Conservation (phyloP, 345 rosid genomes). For the Diplotaxis tenuifolia region DNA sequence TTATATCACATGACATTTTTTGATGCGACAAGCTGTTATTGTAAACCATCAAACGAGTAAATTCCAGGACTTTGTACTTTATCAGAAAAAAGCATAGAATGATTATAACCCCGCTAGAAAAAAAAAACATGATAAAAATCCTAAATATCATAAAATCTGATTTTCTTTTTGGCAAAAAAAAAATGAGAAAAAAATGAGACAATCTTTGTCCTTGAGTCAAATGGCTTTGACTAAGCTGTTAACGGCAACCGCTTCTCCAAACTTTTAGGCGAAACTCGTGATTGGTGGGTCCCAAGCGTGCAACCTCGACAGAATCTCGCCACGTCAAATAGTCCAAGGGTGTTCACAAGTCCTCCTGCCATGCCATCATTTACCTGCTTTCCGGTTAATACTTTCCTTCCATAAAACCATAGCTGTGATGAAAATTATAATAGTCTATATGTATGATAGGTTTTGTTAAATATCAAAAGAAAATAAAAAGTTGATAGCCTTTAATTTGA, state of each 20-base stretch:
- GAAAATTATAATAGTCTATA: background rate
- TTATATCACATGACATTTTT: constrained; percentile 27
- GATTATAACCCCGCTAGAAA: too few relatives aligned
- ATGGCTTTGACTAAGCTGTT: constrained; percentile 29
- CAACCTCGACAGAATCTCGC: background rate
- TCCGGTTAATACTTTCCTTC: background rate
- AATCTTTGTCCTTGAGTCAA: background rate
- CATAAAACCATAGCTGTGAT: background rate
- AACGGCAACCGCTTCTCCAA: constrained; percentile 36
- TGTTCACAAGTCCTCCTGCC: background rate
- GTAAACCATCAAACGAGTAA: constrained; percentile 35
- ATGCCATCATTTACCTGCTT: constrained; percentile 11
- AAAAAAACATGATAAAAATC: background rate
- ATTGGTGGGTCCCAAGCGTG: constrained; percentile 22
- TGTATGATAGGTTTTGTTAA: constrained; percentile 1
- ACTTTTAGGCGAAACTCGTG: constrained; percentile 13
- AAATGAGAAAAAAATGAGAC: too few relatives aligned
- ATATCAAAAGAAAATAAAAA: background rate
- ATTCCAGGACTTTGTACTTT: constrained; percentile 31
- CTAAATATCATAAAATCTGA: background rate
- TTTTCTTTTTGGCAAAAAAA: constrained; percentile 8
- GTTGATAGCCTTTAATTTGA: constrained; percentile 23
- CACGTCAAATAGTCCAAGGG: constrained; percentile 19
- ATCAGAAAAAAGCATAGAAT: background rate
- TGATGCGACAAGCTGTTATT: constrained; percentile 29